A percentile compares a stretch with the other conserved stretches of the same genome.
Conservation (phyloP, 345 rosid species). For the Turnera subulata region DNA sequence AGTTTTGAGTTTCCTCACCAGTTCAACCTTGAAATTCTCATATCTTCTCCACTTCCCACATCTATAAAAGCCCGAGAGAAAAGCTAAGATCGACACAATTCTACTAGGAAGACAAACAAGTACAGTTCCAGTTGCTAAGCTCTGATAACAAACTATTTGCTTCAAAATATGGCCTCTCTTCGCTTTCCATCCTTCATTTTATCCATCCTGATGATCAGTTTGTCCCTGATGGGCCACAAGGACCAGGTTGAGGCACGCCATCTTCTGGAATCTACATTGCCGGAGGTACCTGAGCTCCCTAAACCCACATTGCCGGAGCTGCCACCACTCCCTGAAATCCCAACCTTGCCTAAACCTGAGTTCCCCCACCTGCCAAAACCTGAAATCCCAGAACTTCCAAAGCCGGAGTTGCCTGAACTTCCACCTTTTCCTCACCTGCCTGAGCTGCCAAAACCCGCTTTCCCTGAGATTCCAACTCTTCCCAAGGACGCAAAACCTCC, state of each 20-base stretch:
- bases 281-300: neutral
- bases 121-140: too few species aligned
- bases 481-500: neutral
- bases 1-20: neutral
- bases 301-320: neutral
- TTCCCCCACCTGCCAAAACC: neutral
- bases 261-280: neutral
- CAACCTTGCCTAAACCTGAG: neutral
- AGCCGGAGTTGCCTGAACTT: neutral
- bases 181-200: too few species aligned
- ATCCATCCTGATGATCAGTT: too few species aligned
- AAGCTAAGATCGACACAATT: too few species aligned
- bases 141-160: too few species aligned
- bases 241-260: neutral
- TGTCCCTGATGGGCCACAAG: neutral
- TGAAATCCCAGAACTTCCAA: slow-evolving; percentile 3
- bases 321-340: neutral
- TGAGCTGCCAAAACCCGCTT: neutral
- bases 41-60: slow-evolving; percentile 2
- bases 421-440: too few species aligned
- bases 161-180: too few species aligned
- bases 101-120: too few species aligned
- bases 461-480: neutral
- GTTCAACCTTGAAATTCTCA: neutral
- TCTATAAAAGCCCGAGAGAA: slow-evolving; percentile 11